Conservation (phyloP, 2,329 filamentous ascomycete genomes). For the Pseudopyricularia javanii region DNA sequence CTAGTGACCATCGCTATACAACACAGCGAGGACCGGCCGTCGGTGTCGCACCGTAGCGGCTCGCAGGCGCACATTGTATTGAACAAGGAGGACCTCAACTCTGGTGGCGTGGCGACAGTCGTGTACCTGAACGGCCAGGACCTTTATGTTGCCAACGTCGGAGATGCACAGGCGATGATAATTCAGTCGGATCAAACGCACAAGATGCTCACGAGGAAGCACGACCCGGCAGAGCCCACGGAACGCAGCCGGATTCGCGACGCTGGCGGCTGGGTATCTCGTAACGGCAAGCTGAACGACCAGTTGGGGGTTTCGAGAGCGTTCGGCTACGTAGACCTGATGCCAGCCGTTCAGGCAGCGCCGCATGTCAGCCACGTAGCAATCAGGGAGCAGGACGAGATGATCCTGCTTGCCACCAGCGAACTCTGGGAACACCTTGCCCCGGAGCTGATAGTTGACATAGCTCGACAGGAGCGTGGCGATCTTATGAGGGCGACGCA, state of each 20-base stretch:
- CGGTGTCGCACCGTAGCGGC: conserved; percentile 55
- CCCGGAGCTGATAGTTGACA: conserved; percentile 81
- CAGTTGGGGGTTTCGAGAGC: conserved; percentile 81
- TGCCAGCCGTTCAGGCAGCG: conserved; percentile 85
- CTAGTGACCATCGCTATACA: conserved; percentile 75
- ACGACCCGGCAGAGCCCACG: conserved; percentile 76
- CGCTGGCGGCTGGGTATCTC: conserved; percentile 89
- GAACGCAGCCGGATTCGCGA: conserved; percentile 86
- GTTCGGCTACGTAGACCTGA: conserved; percentile 87
- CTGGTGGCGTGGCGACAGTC: conserved; percentile 84
- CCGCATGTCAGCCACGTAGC: conserved; percentile 70
- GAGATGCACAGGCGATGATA: conserved; percentile 89
- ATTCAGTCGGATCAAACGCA: conserved; percentile 81
- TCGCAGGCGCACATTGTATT: conserved; percentile 61
- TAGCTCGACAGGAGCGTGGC: conserved; percentile 71
- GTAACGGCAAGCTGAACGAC: conserved; percentile 89
- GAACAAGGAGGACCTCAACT: conserved; percentile 77
- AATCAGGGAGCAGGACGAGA: conserved; percentile 81
- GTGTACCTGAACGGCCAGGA: conserved; percentile 83
- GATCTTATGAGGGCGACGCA: conserved; percentile 94
- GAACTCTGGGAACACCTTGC: conserved; percentile 94
- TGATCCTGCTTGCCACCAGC: conserved; percentile 79
- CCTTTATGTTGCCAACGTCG: conserved; percentile 88
- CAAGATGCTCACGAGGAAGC: conserved; percentile 76
- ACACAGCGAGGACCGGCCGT: conserved; percentile 60